phyloP scores from a whole-genome alignment of 139 green algal genomes.

The Chlorella sp. region DNA sequence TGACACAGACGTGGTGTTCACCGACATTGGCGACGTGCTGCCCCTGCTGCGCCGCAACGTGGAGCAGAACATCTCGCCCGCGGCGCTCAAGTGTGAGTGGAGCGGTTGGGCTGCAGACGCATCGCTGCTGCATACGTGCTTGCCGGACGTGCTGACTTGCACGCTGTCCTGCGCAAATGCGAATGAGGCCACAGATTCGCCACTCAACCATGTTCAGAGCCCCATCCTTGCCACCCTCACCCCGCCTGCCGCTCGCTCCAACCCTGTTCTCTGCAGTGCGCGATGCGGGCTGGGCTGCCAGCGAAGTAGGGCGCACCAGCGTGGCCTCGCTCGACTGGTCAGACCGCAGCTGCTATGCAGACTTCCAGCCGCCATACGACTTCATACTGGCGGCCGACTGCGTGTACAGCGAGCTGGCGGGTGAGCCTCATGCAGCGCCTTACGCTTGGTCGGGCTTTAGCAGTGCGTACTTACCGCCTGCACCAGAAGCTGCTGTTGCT shows the following conservation, averaged over 20 bases:
- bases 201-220: too few relatives aligned
- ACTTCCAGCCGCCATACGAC: slow-evolving; percentile 71
- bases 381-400: slow-evolving; percentile 82
- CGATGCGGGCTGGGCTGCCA: not conserved
- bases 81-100: slow-evolving; percentile 43
- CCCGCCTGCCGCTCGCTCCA: not conserved
- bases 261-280: slow-evolving; percentile 5
- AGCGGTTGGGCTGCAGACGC: too few relatives aligned
- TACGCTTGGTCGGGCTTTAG: too few relatives aligned
- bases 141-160: not conserved
- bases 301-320: slow-evolving; percentile 55
- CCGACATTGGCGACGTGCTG: slow-evolving; percentile 76
- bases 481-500: too few relatives aligned
- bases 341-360: slow-evolving; percentile 37
- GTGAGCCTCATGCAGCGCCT: slow-evolving; percentile 59
- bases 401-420: slow-evolving; percentile 87
- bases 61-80: slow-evolving; percentile 77
- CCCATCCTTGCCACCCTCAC: too few relatives aligned
- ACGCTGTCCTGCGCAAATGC: not conserved
- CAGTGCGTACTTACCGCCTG: too few relatives aligned
- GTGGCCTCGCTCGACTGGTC: slow-evolving; percentile 87
- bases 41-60: slow-evolving; percentile 80
- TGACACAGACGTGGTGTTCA: slow-evolving; percentile 72
- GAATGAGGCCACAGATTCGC: too few relatives aligned
- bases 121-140: not conserved